Evolutionary conservation across 1,284 basidiomycete species (phyloP).

Genomic region (Caloboletus inedulis): DNA sequence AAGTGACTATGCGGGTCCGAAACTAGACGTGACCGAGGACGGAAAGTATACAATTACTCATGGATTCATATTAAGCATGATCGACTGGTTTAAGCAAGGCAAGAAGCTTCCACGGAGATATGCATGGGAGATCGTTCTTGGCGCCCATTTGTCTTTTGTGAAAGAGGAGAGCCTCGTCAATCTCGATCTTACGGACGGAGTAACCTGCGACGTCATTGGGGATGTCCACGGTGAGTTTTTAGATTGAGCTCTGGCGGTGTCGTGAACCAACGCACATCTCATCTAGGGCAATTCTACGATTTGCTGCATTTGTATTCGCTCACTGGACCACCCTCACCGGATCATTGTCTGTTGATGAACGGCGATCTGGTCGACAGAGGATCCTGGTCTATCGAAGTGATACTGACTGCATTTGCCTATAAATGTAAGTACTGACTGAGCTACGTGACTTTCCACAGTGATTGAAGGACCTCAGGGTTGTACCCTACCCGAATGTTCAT

Average conservation of each 20-base stretch:
- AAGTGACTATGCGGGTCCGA: slow-evolving; percentile 64
- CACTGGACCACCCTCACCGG: slow-evolving; percentile 80
- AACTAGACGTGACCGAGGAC: slow-evolving; percentile 50
- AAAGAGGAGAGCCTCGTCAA: slow-evolving; percentile 84
- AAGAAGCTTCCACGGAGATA: slow-evolving; percentile 84
- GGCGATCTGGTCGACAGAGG: slow-evolving; percentile 97
- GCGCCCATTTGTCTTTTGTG: slow-evolving; percentile 73
- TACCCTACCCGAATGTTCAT: slow-evolving; percentile 86
- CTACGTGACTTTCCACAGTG: slow-evolving; percentile 9
- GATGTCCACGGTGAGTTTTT: slow-evolving; percentile 75
- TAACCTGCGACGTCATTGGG: slow-evolving; percentile 88
- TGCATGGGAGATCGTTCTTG: slow-evolving; percentile 95
- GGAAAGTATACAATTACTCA: slow-evolving; percentile 71
- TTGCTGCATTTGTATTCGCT: slow-evolving; percentile 84
- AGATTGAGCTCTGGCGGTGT: neutral
- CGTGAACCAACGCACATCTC: slow-evolving; percentile 5
- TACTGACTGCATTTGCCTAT: slow-evolving; percentile 90
- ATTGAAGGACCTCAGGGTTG: slow-evolving; percentile 56
- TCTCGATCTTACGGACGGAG: slow-evolving; percentile 72
- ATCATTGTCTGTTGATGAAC: slow-evolving; percentile 88
- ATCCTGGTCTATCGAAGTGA: slow-evolving; percentile 97
- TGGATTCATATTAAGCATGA: slow-evolving; percentile 84
- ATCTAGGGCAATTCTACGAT: slow-evolving; percentile 89
- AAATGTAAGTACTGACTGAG: slow-evolving; percentile 65
- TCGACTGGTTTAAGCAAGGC: slow-evolving; percentile 89